Percentiles rank a stretch among this genome's conserved stretches.
Evolutionary conservation across 257 asterid genomes (phyloP).

Genomic region (Solanum okadae): DNA sequence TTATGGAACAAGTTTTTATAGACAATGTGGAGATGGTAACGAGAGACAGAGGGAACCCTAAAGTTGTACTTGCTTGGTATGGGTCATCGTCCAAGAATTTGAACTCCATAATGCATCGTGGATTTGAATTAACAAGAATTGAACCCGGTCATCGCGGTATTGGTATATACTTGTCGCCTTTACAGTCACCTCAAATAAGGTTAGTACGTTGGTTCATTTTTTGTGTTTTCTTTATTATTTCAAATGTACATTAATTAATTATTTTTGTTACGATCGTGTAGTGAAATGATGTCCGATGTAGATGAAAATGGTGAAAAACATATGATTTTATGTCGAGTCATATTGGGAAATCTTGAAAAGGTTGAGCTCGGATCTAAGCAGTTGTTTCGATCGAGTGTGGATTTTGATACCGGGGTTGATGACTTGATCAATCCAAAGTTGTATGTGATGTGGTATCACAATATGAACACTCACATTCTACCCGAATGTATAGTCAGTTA

Average conservation of each 20-base stretch:
- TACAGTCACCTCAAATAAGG: slow-evolving; percentile 35
- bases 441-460: slow-evolving; percentile 51
- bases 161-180: slow-evolving; percentile 51
- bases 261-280: slow-evolving; percentile 4
- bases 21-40: slow-evolving; percentile 34
- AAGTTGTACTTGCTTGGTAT: slow-evolving; percentile 49
- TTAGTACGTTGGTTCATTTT: background rate
- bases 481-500: slow-evolving; percentile 62
- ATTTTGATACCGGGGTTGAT: slow-evolving; percentile 72
- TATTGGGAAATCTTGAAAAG: slow-evolving; percentile 55
- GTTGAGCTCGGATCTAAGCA: slow-evolving; percentile 46
- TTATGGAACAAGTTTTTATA: slow-evolving; percentile 30
- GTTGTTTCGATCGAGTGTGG: slow-evolving; percentile 34
- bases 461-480: slow-evolving; percentile 52
- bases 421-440: slow-evolving; percentile 38
- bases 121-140: slow-evolving; percentile 29
- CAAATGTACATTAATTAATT: background rate
- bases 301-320: slow-evolving; percentile 68
- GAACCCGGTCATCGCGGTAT: slow-evolving; percentile 15
- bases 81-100: slow-evolving; percentile 54
- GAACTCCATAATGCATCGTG: slow-evolving; percentile 43
- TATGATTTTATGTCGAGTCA: slow-evolving; percentile 49
- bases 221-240: background rate
- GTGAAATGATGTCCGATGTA: slow-evolving; percentile 36
- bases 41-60: slow-evolving; percentile 39